These are phyloP conservation scores for Backusella luteola DNA, from an alignment of 192 early-diverging fungal species.

Conservation along the genomic window DNA sequence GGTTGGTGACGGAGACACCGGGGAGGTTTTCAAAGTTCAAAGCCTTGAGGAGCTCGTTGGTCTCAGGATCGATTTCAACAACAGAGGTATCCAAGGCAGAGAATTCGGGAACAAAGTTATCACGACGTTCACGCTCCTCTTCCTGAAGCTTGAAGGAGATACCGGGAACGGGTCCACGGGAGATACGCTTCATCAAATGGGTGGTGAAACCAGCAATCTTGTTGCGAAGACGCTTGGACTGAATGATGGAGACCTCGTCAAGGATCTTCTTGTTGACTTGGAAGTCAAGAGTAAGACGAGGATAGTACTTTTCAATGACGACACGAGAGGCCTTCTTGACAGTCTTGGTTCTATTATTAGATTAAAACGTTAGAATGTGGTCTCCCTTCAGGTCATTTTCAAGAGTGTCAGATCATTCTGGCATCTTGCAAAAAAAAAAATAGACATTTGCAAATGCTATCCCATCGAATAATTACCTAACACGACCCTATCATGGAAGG, in stretches of 20 bases:
- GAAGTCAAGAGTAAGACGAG: constrained; percentile 97
- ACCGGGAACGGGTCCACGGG: constrained; percentile 97
- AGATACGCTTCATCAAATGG: constrained; percentile 99
- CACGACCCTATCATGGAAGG: neutral
- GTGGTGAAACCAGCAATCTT: constrained; percentile 99
- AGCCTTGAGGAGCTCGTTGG: constrained; percentile 91
- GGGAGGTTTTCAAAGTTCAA: constrained; percentile 93
- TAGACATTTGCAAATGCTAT: neutral
- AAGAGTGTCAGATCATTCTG: too few relatives aligned
- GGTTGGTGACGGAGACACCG: constrained; percentile 70
- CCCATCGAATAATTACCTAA: neutral
- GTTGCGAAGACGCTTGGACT: constrained; percentile 99
- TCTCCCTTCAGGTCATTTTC: too few relatives aligned
- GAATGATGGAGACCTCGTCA: constrained; percentile 97
- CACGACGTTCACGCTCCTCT: constrained; percentile 99
- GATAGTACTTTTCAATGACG: constrained; percentile 99
- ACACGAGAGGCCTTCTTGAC: constrained; percentile 99
- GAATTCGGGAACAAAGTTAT: constrained; percentile 98
- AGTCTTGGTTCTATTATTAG: constrained; percentile 44
- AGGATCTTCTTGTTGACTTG: constrained; percentile 99
- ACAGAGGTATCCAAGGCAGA: constrained; percentile 89
- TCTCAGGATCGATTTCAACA: constrained; percentile 96
- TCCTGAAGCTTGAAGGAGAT: constrained; percentile 99
- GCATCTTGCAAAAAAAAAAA: neutral
- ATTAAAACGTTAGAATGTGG: too few relatives aligned